Conservation (phyloP, 805 yeast species). For the Tetrapisispora phaffii region DNA sequence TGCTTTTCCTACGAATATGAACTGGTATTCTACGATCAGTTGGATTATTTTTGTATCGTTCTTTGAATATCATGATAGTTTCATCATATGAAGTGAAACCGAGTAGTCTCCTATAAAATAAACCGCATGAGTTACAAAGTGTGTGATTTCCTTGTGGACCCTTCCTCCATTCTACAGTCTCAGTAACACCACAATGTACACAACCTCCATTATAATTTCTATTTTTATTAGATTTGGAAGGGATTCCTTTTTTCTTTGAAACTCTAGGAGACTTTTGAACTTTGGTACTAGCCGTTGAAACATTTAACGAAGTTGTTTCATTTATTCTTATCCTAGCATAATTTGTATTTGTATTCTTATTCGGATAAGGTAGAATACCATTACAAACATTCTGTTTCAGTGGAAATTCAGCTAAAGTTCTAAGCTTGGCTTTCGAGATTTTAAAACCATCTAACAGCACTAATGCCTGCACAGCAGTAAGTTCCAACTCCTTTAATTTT, state of each 20-base stretch:
- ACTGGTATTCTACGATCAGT: constrained; percentile 1
- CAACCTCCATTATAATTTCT: constrained; percentile 1
- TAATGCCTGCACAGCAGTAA: neutral
- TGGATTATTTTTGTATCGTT: constrained; percentile 1
- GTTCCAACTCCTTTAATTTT: neutral
- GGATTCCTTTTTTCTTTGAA: neutral
- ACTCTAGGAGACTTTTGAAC: neutral
- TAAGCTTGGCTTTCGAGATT: neutral
- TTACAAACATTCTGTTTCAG: too few relatives aligned
- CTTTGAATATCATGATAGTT: neutral
- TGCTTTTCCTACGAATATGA: constrained; percentile 1
- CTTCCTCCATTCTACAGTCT: constrained; percentile 1
- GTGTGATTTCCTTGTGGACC: constrained; percentile 2
- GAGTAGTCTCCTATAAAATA: neutral
- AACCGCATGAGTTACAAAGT: neutral
- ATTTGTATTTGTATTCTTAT: neutral
- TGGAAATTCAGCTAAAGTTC: neutral
- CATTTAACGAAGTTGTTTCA: neutral
- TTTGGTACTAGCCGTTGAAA: neutral
- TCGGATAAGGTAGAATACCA: neutral
- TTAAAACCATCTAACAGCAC: neutral
- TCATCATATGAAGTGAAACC: constrained; percentile 1
- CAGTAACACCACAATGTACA: neutral
- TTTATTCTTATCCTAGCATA: neutral
- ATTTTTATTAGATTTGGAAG: constrained; percentile 1